Evolutionary conservation across 2,329 filamentous ascomycete genomes (phyloP).

Genomic region (Neofusicoccum laricinum): DNA sequence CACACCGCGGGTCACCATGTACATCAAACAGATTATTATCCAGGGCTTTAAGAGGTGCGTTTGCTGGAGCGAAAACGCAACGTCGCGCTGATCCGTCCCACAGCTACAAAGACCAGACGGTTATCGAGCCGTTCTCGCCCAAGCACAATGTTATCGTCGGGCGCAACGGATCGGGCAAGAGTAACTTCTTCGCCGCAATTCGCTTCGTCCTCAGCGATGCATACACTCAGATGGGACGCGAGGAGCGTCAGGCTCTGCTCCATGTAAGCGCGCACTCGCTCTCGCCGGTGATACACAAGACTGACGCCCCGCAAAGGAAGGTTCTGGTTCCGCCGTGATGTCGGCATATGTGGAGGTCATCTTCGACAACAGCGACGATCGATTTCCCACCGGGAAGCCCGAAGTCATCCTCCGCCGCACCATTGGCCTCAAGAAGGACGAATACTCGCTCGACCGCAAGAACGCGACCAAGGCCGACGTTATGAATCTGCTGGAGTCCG

Average conservation of each 20-base stretch:
- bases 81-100: slow-evolving; percentile 18
- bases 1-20: slow-evolving; percentile 58
- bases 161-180: slow-evolving; percentile 98
- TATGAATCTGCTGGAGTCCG: slow-evolving; percentile 90
- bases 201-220: slow-evolving; percentile 97
- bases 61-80: neutral
- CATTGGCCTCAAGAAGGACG: slow-evolving; percentile 96
- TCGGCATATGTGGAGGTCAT: slow-evolving; percentile 99
- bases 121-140: slow-evolving; percentile 96
- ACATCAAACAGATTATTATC: slow-evolving; percentile 99
- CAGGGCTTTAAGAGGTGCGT: slow-evolving; percentile 97
- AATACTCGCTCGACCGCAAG: slow-evolving; percentile 96
- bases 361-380: slow-evolving; percentile 95
- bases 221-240: slow-evolving; percentile 91
- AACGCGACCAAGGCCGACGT: slow-evolving; percentile 93
- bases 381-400: slow-evolving; percentile 88
- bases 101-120: slow-evolving; percentile 99
- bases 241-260: slow-evolving; percentile 92
- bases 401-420: slow-evolving; percentile 90
- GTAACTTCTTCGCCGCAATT: slow-evolving; percentile 99
- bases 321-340: slow-evolving; percentile 96
- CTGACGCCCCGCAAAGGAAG: slow-evolving; percentile 57
- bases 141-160: slow-evolving; percentile 98
- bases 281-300: neutral
- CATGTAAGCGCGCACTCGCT: slow-evolving; percentile 53